These are phyloP conservation scores for Irpex rosettiformis DNA, from an alignment of 1,284 basidiomycete species.

Conservation along the genomic window DNA sequence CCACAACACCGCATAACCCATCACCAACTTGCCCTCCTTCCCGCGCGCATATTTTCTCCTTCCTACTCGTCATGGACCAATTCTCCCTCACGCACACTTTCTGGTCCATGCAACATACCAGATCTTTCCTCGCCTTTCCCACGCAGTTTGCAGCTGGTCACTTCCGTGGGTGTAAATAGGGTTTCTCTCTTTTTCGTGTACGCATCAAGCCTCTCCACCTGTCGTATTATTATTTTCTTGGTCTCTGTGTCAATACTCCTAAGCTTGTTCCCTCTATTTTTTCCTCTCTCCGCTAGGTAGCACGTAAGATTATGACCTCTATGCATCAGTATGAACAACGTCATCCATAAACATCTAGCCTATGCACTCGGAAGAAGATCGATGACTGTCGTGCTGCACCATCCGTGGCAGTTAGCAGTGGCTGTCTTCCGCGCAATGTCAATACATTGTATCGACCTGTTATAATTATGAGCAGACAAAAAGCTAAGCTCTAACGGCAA, in stretches of 20 bases:
- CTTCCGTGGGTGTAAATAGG: slow-evolving; percentile 4
- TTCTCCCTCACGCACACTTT: neutral
- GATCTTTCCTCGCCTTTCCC: slow-evolving; percentile 4
- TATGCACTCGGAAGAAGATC: no score
- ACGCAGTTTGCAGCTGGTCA: neutral
- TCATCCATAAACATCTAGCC: no score
- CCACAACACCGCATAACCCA: slow-evolving; percentile 1
- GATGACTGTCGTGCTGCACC: no score
- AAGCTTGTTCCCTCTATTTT: slow-evolving; percentile 4
- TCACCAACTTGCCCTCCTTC: no score
- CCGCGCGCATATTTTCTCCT: neutral
- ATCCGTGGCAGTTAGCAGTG: no score
- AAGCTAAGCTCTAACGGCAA: no score
- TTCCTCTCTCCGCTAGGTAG: slow-evolving; percentile 4
- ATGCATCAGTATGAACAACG: slow-evolving; percentile 15
- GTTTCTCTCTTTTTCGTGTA: slow-evolving; percentile 2
- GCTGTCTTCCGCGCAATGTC: no score
- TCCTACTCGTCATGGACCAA: neutral
- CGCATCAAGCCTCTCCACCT: neutral
- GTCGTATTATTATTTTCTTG: neutral
- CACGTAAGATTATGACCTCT: slow-evolving; percentile 18
- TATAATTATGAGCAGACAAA: no score
- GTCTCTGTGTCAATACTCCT: slow-evolving; percentile 11
- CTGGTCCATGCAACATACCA: neutral
- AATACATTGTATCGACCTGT: no score